These are phyloP conservation scores for Hordeum marinum DNA, from an alignment of 176 grass and related monocot species.

Conservation along the genomic window DNA sequence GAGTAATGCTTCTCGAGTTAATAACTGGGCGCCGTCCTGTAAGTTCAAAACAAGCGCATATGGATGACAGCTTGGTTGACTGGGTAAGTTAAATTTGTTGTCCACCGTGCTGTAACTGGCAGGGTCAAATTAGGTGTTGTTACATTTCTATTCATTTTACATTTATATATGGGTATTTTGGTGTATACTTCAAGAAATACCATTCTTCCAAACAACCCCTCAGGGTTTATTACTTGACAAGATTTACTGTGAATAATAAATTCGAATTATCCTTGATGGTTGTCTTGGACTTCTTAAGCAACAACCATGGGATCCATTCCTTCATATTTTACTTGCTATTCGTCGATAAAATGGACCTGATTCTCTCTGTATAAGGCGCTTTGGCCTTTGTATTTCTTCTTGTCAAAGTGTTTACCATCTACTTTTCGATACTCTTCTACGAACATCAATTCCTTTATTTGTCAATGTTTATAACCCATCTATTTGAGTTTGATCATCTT, in stretches of 20 bases:
- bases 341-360: neutral
- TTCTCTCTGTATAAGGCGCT: neutral
- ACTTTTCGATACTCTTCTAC: neutral
- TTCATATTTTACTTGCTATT: neutral
- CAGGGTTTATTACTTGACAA: neutral
- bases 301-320: neutral
- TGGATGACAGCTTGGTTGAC: constrained; percentile 93
- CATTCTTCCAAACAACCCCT: neutral
- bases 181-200: neutral
- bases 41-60: constrained; percentile 56
- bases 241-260: neutral
- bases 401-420: neutral
- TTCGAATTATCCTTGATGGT: neutral
- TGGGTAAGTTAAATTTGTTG: constrained; percentile 61
- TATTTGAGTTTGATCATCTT: neutral
- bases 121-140: neutral
- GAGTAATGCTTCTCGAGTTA: constrained; percentile 94
- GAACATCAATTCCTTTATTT: neutral
- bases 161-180: neutral
- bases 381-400: neutral
- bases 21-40: constrained; percentile 89
- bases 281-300: neutral
- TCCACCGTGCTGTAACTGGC: neutral
- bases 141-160: neutral
- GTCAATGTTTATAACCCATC: neutral